Evolutionary conservation across 495 filamentous ascomycete genomes (phyloP).

Genomic region (Cercophora sp.): DNA sequence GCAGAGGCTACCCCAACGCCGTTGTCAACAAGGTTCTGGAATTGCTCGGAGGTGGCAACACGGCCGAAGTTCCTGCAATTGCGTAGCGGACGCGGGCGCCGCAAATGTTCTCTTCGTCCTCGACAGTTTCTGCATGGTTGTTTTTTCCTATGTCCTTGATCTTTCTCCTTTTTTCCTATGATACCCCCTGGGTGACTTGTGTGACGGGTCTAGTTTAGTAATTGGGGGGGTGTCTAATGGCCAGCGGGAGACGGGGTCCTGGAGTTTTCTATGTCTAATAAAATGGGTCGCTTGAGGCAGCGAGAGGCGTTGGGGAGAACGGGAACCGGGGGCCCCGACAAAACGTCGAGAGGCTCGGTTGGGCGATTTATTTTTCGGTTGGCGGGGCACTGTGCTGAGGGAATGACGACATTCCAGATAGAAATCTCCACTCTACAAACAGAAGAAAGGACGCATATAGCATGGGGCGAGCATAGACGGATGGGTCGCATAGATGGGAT

Average conservation of each 20-base stretch:
- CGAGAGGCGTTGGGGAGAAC: too few relatives aligned
- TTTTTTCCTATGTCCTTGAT: too few relatives aligned
- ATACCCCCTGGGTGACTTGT: conserved; percentile 35
- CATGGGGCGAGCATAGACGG: background rate
- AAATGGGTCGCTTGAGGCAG: conserved; percentile 5
- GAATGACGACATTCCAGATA: too few relatives aligned
- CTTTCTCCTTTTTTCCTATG: conserved; percentile 23
- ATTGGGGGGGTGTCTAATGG: conserved; percentile 1
- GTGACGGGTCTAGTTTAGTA: background rate
- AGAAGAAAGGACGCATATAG: background rate
- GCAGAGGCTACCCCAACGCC: conserved; percentile 82
- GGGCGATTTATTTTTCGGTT: too few relatives aligned
- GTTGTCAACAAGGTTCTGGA: conserved; percentile 90
- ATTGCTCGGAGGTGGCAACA: conserved; percentile 65
- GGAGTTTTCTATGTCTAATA: background rate
- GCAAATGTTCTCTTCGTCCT: background rate
- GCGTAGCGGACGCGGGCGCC: background rate
- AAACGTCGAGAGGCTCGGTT: conserved; percentile 9
- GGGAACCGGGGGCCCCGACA: conserved; percentile 9
- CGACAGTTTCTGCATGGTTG: conserved; percentile 14
- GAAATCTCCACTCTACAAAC: background rate
- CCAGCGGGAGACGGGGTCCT: conserved; percentile 3
- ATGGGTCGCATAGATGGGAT: background rate
- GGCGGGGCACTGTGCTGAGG: background rate
- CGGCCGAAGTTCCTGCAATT: conserved; percentile 18